These are phyloP conservation scores for Moelleriella libera DNA, from an alignment of 2,329 filamentous ascomycete genomes.

Conservation along the genomic window DNA sequence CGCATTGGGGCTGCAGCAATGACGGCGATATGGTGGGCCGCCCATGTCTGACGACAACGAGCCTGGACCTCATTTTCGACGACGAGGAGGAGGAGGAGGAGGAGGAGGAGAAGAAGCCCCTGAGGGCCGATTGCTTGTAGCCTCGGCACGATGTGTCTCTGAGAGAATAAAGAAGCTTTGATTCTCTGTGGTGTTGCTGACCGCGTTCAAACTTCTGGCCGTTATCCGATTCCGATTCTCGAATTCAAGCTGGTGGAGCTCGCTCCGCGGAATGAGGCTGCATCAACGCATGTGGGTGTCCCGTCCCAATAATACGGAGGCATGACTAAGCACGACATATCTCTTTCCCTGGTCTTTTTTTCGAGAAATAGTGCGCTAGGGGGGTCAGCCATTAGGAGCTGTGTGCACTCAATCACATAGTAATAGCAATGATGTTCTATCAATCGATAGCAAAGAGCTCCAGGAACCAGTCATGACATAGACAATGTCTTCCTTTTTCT, in stretches of 20 bases:
- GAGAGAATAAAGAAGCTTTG: too few relatives aligned
- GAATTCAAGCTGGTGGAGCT: too few relatives aligned
- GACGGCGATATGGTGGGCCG: background rate
- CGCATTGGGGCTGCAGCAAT: slow-evolving; percentile 7
- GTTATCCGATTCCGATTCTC: background rate
- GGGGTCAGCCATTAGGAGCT: too few relatives aligned
- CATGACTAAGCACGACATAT: background rate
- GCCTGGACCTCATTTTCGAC: slow-evolving; percentile 24
- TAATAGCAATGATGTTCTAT: too few relatives aligned
- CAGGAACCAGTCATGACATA: slow-evolving; percentile 5
- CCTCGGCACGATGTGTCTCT: too few relatives aligned
- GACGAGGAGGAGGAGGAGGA: background rate
- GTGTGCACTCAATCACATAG: too few relatives aligned
- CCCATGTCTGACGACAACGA: slow-evolving; percentile 16
- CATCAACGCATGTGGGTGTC: too few relatives aligned
- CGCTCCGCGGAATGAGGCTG: too few relatives aligned
- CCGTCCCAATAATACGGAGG: background rate
- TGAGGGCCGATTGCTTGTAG: background rate
- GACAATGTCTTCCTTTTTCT: slow-evolving; percentile 28
- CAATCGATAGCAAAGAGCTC: too few relatives aligned
- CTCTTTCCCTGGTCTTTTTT: too few relatives aligned
- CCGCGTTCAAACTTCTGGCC: background rate
- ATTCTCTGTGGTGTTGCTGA: too few relatives aligned
- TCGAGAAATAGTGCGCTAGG: too few relatives aligned
- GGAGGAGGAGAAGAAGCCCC: background rate